Evolutionary conservation across 345 rosid species (phyloP), one percentile per base, ranked within the genome.

Genomic region (Bretschneidera sinensis): DNA sequence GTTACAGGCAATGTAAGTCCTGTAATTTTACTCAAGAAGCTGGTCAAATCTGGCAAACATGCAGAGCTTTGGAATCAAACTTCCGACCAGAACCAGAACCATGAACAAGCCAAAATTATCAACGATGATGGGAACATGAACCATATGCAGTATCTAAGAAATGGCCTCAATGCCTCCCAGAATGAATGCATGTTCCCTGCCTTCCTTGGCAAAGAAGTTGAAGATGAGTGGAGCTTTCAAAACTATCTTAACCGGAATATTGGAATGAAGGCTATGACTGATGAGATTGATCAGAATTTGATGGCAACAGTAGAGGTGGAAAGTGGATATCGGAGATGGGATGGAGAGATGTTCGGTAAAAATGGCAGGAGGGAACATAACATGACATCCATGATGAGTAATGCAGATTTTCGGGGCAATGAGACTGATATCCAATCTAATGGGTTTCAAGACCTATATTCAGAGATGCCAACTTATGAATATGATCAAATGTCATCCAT

Each of bases 121-220:
- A n/a, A n/a, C n/a, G n/a, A n/a, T n/a, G n/a, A n/a, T n/a, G n/a
- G n/a, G n/a, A n/a, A n/a, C n/a, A n/a, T n/a, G n/a, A n/a, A n/a
- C n/a, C n/a, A n/a, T n/a, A n/a, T n/a, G n/a, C n/a, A n/a, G n/a
- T n/a, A n/a, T n/a, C n/a, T n/a, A n/a, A n/a, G n/a, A n/a, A n/a
- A 33, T 43, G 66, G 64, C 17, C 17, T 35, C 17, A 21, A 66
- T 65, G 49, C 25, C 24, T 4, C 59, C 52, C 21, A 61, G 53
- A 49, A 47, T 53, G 69, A 60, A 51, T 22, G 67, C 57, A 63
- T 31, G 48, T 64, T 60, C 59, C 82, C 83, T 52, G 25, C 57
- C 60, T 54, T n/a, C n/a, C n/a, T 48, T 23, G 61, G 58, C 54
- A 52, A 54, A 47, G 70, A 56, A 23, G 53, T 33, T 23, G 63